Conservation (phyloP, 371 early-diverging fungal species). For the Funneliformis caledonium region DNA sequence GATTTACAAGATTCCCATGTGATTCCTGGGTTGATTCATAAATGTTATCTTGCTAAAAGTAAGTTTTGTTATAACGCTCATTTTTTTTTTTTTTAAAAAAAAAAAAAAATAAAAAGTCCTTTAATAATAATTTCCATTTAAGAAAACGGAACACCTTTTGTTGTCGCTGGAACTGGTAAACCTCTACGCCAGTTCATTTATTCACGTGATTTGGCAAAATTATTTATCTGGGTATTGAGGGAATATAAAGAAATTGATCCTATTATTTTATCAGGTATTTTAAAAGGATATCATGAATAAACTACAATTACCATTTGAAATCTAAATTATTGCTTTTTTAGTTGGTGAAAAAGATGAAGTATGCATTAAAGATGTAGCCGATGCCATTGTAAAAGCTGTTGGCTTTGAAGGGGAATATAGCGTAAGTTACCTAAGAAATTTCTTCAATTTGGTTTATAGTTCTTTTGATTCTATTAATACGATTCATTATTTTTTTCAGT, state of each 20-base stretch:
- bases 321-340: constrained; percentile 42
- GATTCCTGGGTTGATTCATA: constrained; percentile 86
- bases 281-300: not conserved
- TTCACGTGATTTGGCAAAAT: constrained; percentile 81
- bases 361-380: constrained; percentile 82
- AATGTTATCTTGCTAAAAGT: constrained; percentile 82
- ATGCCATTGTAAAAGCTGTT: constrained; percentile 73
- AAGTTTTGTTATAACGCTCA: not conserved
- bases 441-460: constrained; percentile 22
- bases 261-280: constrained; percentile 80
- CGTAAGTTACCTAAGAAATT: constrained; percentile 40
- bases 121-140: constrained; percentile 17
- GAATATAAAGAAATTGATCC: constrained; percentile 84
- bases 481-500: constrained; percentile 44
- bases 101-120: not conserved
- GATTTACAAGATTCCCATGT: constrained; percentile 84
- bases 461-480: not conserved
- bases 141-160: constrained; percentile 78
- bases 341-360: constrained; percentile 84
- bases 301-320: not conserved
- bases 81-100: not conserved
- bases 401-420: constrained; percentile 68
- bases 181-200: constrained; percentile 91
- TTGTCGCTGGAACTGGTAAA: constrained; percentile 79
- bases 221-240: constrained; percentile 83